Percentiles rank a stretch among this genome's conserved stretches.
These are phyloP conservation scores for Fraxinus sp. DNA, from an alignment of 305 asterid genomes.

Conservation along the genomic window DNA sequence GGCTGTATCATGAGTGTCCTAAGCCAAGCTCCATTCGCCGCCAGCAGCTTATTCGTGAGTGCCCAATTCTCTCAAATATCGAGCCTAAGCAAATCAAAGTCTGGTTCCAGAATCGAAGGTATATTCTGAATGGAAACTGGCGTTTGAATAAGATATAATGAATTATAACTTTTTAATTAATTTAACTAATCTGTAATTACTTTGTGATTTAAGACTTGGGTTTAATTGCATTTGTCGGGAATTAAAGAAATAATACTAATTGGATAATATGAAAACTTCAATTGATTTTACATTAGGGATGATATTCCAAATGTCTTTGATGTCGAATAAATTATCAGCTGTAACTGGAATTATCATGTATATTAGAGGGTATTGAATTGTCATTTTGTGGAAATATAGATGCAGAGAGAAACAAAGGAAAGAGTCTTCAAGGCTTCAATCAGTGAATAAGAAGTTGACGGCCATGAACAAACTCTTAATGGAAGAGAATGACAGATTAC, in stretches of 20 bases:
- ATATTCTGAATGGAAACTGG: not conserved
- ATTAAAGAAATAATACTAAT: not conserved
- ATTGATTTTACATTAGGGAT: not conserved
- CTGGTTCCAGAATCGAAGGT: conserved; percentile 74
- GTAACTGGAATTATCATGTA: not conserved
- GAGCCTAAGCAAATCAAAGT: conserved; percentile 73
- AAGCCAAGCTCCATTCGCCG: conserved; percentile 67
- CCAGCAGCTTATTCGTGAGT: conserved; percentile 67
- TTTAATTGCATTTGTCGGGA: not conserved
- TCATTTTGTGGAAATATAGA: conserved; percentile 29
- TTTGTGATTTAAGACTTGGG: not conserved
- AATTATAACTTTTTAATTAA: not conserved
- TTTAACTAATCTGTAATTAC: not conserved
- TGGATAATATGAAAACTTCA: not conserved
- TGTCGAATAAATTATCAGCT: not conserved
- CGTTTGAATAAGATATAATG: not conserved
- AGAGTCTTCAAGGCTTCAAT: conserved; percentile 63
- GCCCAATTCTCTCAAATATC: conserved; percentile 59
- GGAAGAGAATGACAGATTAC: conserved; percentile 70
- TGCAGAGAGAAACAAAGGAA: conserved; percentile 69
- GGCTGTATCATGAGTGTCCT: conserved; percentile 64
- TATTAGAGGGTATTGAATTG: not conserved
- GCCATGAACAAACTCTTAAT: conserved; percentile 70
- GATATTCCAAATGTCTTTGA: not conserved
- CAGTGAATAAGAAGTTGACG: conserved; percentile 58